phyloP scores from a whole-genome alignment of 2,329 filamentous ascomycete species.

The Ophidiomyces ophidiicola region DNA sequence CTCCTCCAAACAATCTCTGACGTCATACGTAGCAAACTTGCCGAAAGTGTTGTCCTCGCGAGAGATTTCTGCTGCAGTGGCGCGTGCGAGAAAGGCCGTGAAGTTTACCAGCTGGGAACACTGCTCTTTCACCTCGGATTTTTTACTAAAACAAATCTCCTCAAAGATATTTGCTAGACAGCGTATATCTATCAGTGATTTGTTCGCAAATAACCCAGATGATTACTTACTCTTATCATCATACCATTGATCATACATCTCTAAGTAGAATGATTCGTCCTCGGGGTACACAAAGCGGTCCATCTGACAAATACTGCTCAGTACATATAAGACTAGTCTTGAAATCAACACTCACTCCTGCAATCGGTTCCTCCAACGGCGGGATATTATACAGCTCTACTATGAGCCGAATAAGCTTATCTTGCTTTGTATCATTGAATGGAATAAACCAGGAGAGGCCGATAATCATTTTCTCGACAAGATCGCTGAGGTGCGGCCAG shows the following conservation, averaged over 20 bases:
- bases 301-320: too few relatives aligned
- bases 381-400: constrained; percentile 8
- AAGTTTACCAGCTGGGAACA: neutral
- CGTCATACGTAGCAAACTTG: neutral
- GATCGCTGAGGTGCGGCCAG: neutral
- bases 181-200: too few relatives aligned
- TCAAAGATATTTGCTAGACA: too few relatives aligned
- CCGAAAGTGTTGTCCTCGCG: neutral
- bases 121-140: neutral
- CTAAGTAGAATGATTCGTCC: neutral
- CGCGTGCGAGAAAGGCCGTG: constrained; percentile 1
- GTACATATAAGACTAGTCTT: too few relatives aligned
- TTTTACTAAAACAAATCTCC: too few relatives aligned
- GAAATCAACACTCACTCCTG: constrained; percentile 1
- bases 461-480: constrained; percentile 2
- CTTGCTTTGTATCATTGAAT: constrained; percentile 9
- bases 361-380: neutral
- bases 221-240: constrained; percentile 4
- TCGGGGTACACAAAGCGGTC: constrained; percentile 1
- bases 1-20: neutral
- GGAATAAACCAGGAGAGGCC: neutral
- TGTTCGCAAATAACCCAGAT: too few relatives aligned
- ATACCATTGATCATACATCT: constrained; percentile 2
- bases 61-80: neutral
- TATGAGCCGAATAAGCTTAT: constrained; percentile 1